Evolutionary conservation across 192 early-diverging fungal species (phyloP).

Genomic region (Thoreauomyces humboldtii): DNA sequence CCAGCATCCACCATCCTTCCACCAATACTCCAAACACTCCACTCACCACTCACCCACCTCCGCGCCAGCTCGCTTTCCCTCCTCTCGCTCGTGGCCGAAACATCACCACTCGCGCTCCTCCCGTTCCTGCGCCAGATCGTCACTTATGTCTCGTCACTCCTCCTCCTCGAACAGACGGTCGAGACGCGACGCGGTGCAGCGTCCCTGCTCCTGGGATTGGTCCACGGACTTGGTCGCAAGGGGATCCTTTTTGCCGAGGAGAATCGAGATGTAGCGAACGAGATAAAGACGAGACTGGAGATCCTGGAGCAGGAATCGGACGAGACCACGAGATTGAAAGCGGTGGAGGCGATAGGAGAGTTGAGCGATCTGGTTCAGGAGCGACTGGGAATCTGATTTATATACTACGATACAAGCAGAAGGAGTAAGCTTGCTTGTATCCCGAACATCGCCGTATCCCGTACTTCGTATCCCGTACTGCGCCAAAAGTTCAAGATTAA

Average conservation of each 20-base stretch:
- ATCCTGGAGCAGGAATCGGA: constrained; percentile 69
- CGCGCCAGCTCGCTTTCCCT: constrained; percentile 42
- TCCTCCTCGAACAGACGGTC: constrained; percentile 52
- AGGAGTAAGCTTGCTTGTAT: too few relatives aligned
- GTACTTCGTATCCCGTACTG: too few relatives aligned
- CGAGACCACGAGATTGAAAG: constrained; percentile 68
- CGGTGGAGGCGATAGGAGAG: constrained; percentile 67
- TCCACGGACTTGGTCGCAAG: constrained; percentile 65
- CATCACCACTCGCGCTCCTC: constrained; percentile 65
- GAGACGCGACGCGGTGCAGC: constrained; percentile 33
- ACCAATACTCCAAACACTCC: constrained; percentile 37
- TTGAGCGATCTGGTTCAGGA: constrained; percentile 41
- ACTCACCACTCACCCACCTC: constrained; percentile 29
- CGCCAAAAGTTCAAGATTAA: too few relatives aligned
- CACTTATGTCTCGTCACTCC: constrained; percentile 64
- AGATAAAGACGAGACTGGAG: constrained; percentile 55
- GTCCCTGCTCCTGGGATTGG: constrained; percentile 63
- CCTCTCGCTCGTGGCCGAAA: constrained; percentile 58
- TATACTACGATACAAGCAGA: too few relatives aligned
- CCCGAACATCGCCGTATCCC: too few relatives aligned
- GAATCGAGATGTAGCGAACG: constrained; percentile 54
- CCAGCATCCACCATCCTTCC: constrained; percentile 32
- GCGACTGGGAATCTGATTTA: background rate
- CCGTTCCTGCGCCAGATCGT: constrained; percentile 65
- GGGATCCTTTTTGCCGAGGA: constrained; percentile 41